Conservation (phyloP, 805 yeast species). For the Monosporozyma aquatica region DNA sequence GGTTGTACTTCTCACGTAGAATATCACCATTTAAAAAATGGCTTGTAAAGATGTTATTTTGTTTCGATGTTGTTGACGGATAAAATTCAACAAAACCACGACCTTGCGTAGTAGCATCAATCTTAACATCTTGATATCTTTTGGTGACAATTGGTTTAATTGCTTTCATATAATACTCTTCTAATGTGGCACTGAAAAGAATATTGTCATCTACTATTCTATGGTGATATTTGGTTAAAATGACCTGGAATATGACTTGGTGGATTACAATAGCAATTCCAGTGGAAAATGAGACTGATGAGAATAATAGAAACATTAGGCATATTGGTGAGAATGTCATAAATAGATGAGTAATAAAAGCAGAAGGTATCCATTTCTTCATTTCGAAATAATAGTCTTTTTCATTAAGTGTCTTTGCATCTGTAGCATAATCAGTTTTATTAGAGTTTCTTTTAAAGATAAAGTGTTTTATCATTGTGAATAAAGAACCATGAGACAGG, state of each 20-base stretch:
- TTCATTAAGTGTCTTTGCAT: slow-evolving; percentile 1
- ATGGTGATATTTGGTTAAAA: slow-evolving; percentile 38
- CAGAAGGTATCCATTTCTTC: slow-evolving; percentile 59
- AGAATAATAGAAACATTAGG: slow-evolving; percentile 34
- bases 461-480: slow-evolving; percentile 16
- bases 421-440: slow-evolving; percentile 6
- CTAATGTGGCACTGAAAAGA: slow-evolving; percentile 48
- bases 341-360: slow-evolving; percentile 43
- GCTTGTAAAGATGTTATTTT: slow-evolving; percentile 38
- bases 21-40: slow-evolving; percentile 37
- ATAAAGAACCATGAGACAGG: slow-evolving; percentile 15
- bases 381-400: slow-evolving; percentile 44
- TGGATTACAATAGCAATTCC: slow-evolving; percentile 31
- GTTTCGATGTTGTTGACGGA: slow-evolving; percentile 25
- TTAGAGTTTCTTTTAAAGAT: slow-evolving; percentile 6
- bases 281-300: slow-evolving; percentile 33
- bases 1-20: slow-evolving; percentile 28
- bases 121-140: slow-evolving; percentile 47
- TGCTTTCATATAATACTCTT: slow-evolving; percentile 54
- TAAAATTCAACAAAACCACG: slow-evolving; percentile 22
- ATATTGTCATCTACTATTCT: slow-evolving; percentile 51
- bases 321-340: slow-evolving; percentile 53
- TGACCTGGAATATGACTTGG: slow-evolving; percentile 32
- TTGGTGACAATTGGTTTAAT: slow-evolving; percentile 49
- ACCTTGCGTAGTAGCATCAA: slow-evolving; percentile 44